Evolutionary conservation across 2,329 filamentous ascomycete genomes (phyloP).

Genomic region (Paraphaeosphaeria minitans): DNA sequence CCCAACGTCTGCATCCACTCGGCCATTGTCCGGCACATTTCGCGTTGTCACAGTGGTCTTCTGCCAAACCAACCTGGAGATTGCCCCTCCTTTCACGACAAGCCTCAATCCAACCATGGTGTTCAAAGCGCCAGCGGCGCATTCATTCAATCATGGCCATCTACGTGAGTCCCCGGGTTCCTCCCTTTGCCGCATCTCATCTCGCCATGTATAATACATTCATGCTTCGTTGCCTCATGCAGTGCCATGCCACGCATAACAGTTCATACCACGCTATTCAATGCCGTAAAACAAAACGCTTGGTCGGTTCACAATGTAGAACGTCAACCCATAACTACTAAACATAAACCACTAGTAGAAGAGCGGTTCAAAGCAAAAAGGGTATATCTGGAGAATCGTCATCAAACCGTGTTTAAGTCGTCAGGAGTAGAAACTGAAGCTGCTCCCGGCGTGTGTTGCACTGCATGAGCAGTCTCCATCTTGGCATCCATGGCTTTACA

Average conservation of each 20-base stretch:
- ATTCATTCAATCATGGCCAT: background rate
- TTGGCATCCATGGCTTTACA: background rate
- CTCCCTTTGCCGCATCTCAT: background rate
- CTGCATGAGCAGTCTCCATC: background rate
- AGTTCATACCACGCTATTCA: background rate
- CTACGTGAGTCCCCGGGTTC: background rate
- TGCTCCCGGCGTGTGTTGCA: background rate
- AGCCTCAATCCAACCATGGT: background rate
- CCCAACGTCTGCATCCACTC: too few relatives aligned
- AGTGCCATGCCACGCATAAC: constrained; percentile 1
- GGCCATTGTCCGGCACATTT: too few relatives aligned
- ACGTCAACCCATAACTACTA: background rate
- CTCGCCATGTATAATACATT: background rate
- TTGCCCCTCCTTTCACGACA: background rate
- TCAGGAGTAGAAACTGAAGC: background rate
- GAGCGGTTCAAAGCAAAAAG: too few relatives aligned
- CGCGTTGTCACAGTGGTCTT: too few relatives aligned
- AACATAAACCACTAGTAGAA: background rate
- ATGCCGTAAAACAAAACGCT: background rate
- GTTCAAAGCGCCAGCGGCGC: background rate
- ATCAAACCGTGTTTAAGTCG: background rate
- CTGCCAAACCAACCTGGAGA: background rate
- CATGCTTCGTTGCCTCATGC: constrained; percentile 8
- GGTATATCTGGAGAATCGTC: background rate
- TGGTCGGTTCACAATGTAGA: background rate